Percentiles rank a stretch among this genome's conserved stretches.
These are phyloP conservation scores for Ophidiomyces ophidiicola DNA, from an alignment of 2,329 filamentous ascomycete species.

Conservation along the genomic window DNA sequence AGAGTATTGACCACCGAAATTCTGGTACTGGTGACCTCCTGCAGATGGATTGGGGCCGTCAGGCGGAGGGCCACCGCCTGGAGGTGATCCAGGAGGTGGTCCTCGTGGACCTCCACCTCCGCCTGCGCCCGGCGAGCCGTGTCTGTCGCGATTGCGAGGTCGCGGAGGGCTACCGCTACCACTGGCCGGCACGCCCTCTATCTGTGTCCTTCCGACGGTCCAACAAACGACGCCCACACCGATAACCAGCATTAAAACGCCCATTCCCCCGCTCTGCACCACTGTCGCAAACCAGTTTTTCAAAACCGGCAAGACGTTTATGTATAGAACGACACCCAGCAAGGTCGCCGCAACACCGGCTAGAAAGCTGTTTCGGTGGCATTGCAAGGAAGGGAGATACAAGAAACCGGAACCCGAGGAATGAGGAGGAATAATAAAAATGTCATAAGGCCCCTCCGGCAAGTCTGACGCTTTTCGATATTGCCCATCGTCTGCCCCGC, in stretches of 20 bases:
- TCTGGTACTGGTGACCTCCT: slow-evolving; percentile 20
- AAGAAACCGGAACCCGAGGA: slow-evolving; percentile 80
- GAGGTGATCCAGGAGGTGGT: slow-evolving; percentile 18
- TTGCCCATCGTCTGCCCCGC: slow-evolving; percentile 11
- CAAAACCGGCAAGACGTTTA: slow-evolving; percentile 59
- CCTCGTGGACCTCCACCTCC: slow-evolving; percentile 24
- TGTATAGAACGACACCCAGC: slow-evolving; percentile 58
- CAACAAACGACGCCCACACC: slow-evolving; percentile 67
- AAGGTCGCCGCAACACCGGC: slow-evolving; percentile 73
- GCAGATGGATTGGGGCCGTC: slow-evolving; percentile 17
- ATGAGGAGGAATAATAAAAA: slow-evolving; percentile 90
- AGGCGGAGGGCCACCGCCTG: slow-evolving; percentile 17
- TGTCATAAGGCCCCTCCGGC: slow-evolving; percentile 86
- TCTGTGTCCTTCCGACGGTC: slow-evolving; percentile 57
- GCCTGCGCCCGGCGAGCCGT: slow-evolving; percentile 18
- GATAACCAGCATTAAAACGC: slow-evolving; percentile 58
- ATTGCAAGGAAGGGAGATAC: slow-evolving; percentile 80
- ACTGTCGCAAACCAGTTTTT: slow-evolving; percentile 61
- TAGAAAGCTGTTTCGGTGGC: slow-evolving; percentile 80
- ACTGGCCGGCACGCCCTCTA: too few species aligned
- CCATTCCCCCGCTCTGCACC: slow-evolving; percentile 58
- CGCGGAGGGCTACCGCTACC: slow-evolving; percentile 28
- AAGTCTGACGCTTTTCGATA: slow-evolving; percentile 45
- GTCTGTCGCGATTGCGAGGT: slow-evolving; percentile 13
- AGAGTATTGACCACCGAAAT: slow-evolving; percentile 21